phyloP scores from a whole-genome alignment of 2,329 filamentous ascomycete species.

The Pochonia chlamydosporia region DNA sequence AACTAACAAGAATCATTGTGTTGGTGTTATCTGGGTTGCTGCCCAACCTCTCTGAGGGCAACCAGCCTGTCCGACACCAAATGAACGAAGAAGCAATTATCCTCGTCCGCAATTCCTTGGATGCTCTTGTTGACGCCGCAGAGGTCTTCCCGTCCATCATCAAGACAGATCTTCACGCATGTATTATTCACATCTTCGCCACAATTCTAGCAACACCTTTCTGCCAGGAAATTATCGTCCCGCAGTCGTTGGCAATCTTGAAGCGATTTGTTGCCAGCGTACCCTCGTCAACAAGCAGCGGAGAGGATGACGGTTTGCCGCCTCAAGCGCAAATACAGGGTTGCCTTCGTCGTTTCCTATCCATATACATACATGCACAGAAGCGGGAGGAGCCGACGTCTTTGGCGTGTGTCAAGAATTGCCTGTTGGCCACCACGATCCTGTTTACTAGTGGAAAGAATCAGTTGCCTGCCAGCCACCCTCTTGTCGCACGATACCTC shows the following conservation, averaged over 20 bases:
- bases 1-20: slow-evolving; percentile 92
- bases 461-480: slow-evolving; percentile 67
- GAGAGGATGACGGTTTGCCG: slow-evolving; percentile 36
- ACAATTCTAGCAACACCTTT: slow-evolving; percentile 79
- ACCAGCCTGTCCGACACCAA: slow-evolving; percentile 62
- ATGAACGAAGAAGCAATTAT: slow-evolving; percentile 83
- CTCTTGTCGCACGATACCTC: slow-evolving; percentile 67
- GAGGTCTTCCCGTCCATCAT: slow-evolving; percentile 96
- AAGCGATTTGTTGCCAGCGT: slow-evolving; percentile 84
- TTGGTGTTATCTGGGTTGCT: slow-evolving; percentile 83
- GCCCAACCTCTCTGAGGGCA: slow-evolving; percentile 69
- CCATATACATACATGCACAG: slow-evolving; percentile 71
- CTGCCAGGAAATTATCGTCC: slow-evolving; percentile 84
- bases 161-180: slow-evolving; percentile 91
- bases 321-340: slow-evolving; percentile 70
- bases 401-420: slow-evolving; percentile 87
- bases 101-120: slow-evolving; percentile 73
- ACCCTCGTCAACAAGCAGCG: slow-evolving; percentile 38
- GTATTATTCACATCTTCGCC: slow-evolving; percentile 93
- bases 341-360: slow-evolving; percentile 75
- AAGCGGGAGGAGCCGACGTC: slow-evolving; percentile 70
- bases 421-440: slow-evolving; percentile 80
- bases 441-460: slow-evolving; percentile 77
- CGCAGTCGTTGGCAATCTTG: slow-evolving; percentile 83
- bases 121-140: slow-evolving; percentile 87